Evolutionary conservation across 2,329 filamentous ascomycete genomes (phyloP).

Genomic region (Fusarium nodosum): DNA sequence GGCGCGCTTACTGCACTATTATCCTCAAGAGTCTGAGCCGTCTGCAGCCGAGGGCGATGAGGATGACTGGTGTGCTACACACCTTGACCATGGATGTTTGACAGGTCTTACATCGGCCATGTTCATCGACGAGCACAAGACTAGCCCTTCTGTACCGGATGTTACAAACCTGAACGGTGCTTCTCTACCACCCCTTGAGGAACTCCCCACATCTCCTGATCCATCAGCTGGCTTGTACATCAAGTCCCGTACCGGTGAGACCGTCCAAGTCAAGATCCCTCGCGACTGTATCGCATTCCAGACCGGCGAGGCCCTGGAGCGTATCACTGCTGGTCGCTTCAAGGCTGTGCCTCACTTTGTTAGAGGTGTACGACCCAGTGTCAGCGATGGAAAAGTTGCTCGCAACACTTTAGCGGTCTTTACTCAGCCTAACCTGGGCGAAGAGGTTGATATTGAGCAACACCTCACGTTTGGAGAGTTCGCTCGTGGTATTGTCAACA

Average conservation of each 20-base stretch:
- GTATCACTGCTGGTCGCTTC: slow-evolving; percentile 92
- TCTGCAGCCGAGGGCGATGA: slow-evolving; percentile 63
- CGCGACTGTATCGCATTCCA: slow-evolving; percentile 94
- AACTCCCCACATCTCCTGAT: slow-evolving; percentile 83
- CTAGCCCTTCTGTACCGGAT: slow-evolving; percentile 54
- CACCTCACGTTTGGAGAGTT: slow-evolving; percentile 81
- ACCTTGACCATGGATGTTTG: slow-evolving; percentile 92
- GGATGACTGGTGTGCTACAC: slow-evolving; percentile 95
- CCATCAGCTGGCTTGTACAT: slow-evolving; percentile 93
- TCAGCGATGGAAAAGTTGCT: slow-evolving; percentile 69
- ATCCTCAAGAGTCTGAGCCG: slow-evolving; percentile 69
- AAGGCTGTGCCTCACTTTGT: slow-evolving; percentile 98
- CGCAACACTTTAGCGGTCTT: slow-evolving; percentile 95
- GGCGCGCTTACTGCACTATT: slow-evolving; percentile 93
- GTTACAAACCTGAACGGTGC: slow-evolving; percentile 44
- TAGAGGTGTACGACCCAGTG: slow-evolving; percentile 74
- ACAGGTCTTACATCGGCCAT: slow-evolving; percentile 95
- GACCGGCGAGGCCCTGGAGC: slow-evolving; percentile 90
- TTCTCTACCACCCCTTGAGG: slow-evolving; percentile 68
- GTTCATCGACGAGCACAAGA: slow-evolving; percentile 84
- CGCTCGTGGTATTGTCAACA: slow-evolving; percentile 72
- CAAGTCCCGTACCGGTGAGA: slow-evolving; percentile 82
- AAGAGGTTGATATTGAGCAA: slow-evolving; percentile 78
- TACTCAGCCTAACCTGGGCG: slow-evolving; percentile 92
- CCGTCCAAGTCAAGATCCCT: slow-evolving; percentile 93